Evolutionary conservation across 129 eudicot species (phyloP).

Genomic region (Deinandra increscens): DNA sequence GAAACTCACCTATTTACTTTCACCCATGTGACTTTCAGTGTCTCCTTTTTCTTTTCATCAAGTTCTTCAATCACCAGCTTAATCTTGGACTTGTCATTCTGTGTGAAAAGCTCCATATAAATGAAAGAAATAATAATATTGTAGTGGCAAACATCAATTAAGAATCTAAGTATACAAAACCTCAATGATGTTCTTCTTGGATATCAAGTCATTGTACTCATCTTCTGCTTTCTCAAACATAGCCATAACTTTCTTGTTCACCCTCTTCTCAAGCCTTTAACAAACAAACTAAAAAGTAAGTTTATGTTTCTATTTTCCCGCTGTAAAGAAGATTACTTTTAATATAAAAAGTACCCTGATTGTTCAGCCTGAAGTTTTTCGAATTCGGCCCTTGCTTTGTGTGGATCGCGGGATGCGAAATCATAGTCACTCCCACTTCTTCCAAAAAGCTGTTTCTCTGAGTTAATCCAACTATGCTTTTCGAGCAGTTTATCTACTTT

Average conservation of each 20-base stretch:
- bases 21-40: constrained; percentile 92
- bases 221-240: constrained; percentile 99
- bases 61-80: constrained; percentile 91
- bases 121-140: background rate
- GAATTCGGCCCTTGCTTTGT: constrained; percentile 51
- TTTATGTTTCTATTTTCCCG: background rate
- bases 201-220: constrained; percentile 85
- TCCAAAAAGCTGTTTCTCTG: constrained; percentile 96
- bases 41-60: constrained; percentile 97
- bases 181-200: constrained; percentile 94
- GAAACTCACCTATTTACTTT: constrained; percentile 75
- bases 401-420: constrained; percentile 79
- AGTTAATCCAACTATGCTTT: constrained; percentile 84
- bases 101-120: constrained; percentile 14
- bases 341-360: constrained; percentile 51
- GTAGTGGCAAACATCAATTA: background rate
- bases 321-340: background rate
- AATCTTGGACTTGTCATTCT: constrained; percentile 94
- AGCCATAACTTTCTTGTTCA: constrained; percentile 96
- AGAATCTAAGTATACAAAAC: constrained; percentile 35
- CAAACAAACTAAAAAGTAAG: constrained; percentile 4
- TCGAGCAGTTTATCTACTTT: constrained; percentile 80
- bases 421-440: constrained; percentile 89
- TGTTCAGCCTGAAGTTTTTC: constrained; percentile 83
- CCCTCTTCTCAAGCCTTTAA: constrained; percentile 89